Evolutionary conservation across 129 eudicot species (phyloP), one percentile per base, ranked within the genome.

Genomic region (Artemisia argyi): DNA sequence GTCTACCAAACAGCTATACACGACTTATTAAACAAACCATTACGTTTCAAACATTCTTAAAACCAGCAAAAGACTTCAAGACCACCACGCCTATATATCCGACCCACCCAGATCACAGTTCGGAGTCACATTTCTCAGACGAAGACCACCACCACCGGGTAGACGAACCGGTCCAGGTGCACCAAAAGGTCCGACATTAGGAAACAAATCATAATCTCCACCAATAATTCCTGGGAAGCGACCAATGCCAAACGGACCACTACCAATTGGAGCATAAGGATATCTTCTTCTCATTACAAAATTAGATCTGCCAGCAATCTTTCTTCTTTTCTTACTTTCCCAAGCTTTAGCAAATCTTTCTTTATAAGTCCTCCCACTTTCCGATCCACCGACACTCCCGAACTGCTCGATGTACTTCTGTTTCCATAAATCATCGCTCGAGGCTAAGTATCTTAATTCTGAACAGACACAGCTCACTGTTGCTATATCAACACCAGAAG

Each of bases 401-500:
- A 90, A 94, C 53, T 87, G 79, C 78, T 85, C 87, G 7, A 20
- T 46, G 67, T 58, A 89, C 73, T 87, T 92, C 53, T 60, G 65
- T 69, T 69, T 88, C 97, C 96, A 91, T 53, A 91, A 60, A 52
- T 88, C 89, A 19, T 84, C 87, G 16, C 69, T 83, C 1, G 91
- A 86, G n/a, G 80, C 74, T 32, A 88, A 57, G 42, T 85, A 82
- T 30, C 85, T 74, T 75, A 91, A 51, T 73, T 88, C 93, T 1
- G 91, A 78, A 55, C 83, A 84, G 22, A 79, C 81, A 79, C 87
- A 84, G 30, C 84, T 80, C 77, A 86, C 68, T 42, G 49, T 84
- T 0, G 97, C 97, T 72, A 91, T 55, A 68, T 83, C 93, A 9
- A 65, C 83, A 35, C 83, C 93, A 22, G 89, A 85, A 48, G 86